Conservation (phyloP, 2,329 filamentous ascomycete genomes). For the Corniculantispora saksenae region DNA sequence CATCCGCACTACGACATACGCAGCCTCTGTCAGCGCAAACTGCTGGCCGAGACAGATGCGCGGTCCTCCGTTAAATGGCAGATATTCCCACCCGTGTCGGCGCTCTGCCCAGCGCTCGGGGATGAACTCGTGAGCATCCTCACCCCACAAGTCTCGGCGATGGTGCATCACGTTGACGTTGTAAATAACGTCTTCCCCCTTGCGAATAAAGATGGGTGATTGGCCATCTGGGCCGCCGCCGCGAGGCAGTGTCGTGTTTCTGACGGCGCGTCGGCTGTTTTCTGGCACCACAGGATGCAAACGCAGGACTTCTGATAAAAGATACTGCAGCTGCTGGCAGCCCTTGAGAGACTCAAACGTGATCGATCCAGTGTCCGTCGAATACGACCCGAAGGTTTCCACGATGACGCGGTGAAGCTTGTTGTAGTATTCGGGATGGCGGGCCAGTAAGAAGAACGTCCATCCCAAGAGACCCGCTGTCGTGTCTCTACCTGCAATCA, state of each 20-base stretch:
- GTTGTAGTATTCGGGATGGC: constrained; percentile 39
- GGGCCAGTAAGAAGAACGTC: constrained; percentile 45
- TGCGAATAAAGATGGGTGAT: constrained; percentile 49
- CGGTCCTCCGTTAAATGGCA: constrained; percentile 31
- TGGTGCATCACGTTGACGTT: constrained; percentile 37
- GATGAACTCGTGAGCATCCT: constrained; percentile 41
- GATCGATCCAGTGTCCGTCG: constrained; percentile 28
- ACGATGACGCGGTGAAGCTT: constrained; percentile 45
- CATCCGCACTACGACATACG: too few relatives aligned
- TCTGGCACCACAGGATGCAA: constrained; percentile 28
- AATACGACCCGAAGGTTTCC: constrained; percentile 52
- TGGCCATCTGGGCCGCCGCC: constrained; percentile 52
- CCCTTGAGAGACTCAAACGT: constrained; percentile 28
- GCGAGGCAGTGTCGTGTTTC: constrained; percentile 50
- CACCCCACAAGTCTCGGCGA: constrained; percentile 39
- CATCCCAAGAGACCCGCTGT: constrained; percentile 53
- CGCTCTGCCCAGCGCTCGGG: constrained; percentile 41
- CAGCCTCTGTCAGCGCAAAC: constrained; percentile 28
- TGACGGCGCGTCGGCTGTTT: constrained; percentile 26
- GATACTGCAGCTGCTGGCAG: constrained; percentile 29
- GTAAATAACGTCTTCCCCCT: constrained; percentile 47
- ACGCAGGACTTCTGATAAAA: constrained; percentile 27
- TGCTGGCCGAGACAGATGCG: constrained; percentile 32
- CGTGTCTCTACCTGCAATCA: constrained; percentile 57
- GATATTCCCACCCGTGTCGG: constrained; percentile 29